Base-by-base conservation (phyloP, 2,329 filamentous ascomycete species). In the Alternaria atra region DNA sequence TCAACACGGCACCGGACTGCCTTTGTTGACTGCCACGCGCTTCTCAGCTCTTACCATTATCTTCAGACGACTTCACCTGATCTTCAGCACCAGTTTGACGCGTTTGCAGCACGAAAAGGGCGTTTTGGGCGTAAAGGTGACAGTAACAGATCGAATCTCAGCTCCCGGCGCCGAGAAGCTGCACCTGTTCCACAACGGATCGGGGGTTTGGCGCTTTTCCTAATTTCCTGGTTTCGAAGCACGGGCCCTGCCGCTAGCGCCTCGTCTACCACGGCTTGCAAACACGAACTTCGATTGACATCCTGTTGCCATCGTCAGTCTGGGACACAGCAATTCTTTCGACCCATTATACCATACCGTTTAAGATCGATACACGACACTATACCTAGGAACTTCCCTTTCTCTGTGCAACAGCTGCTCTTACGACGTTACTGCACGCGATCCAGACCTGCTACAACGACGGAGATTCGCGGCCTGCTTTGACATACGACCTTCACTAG, bases 81-180 rank as follows among this genome's bases (percentile, higher is more conserved):
- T n/a, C 42, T 37, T 34, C 51, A n/a, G 44, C 54, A 13, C 43
- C 42, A 35, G 50, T 43, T 23, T 56, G 59, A 66, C 62, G 66
- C 67, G 60, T 42, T 63, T n/a, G 25, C 35, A 56, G 53, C 60
- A 27, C 54, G 55, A 58, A 46, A 56, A 59, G 55, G 60, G 52
- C 50, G 57, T 51, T 52, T 55, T 52, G 52, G 51, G 55, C 53
- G 51, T 47, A 52, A 65, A 65, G 61, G 63, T 55, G 52, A 65
- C 68, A 60, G 56, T 59, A 56, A 57, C 65, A 60, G 68, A 65
- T 69, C 63, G 67, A 66, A 72, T 74, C 73, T 74, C 73, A 73
- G 70, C 68, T 69, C 55, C 65, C 65, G 62, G 65, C 64, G 69
- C 69, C 70, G 72, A 72, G 72, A 70, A 67, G 65, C 64, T 61